phyloP scores from a whole-genome alignment of 2,329 filamentous ascomycete species.

The Alternaria metachromatica region DNA sequence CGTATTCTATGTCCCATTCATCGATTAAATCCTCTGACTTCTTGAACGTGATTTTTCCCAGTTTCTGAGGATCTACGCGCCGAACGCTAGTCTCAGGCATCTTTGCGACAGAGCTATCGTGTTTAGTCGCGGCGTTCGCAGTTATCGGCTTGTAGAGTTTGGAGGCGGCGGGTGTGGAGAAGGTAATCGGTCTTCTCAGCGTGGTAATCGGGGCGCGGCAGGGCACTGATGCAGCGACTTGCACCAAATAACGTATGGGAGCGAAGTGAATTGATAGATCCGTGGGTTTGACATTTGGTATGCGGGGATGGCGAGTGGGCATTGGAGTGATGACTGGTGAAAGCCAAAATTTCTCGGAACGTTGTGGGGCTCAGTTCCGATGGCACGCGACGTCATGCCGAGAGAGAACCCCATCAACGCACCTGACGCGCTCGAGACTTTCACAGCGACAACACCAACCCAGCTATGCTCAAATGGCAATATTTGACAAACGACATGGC shows the following conservation, averaged over 20 bases:
- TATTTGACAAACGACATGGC: too few relatives aligned
- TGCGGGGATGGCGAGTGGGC: conserved; percentile 36
- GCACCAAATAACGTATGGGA: conserved; percentile 35
- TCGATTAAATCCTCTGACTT: conserved; percentile 44
- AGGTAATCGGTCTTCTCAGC: conserved; percentile 27
- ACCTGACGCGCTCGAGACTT: background rate
- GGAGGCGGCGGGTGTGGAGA: background rate
- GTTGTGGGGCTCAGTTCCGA: conserved; percentile 24
- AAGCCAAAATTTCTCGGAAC: conserved; percentile 36
- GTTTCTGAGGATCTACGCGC: conserved; percentile 49
- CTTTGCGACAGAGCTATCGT: conserved; percentile 6
- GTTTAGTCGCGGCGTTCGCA: background rate
- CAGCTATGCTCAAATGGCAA: background rate
- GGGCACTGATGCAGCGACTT: conserved; percentile 27
- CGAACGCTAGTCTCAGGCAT: conserved; percentile 47
- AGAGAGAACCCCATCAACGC: background rate
- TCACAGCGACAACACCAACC: background rate
- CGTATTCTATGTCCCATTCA: conserved; percentile 44
- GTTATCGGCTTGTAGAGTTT: background rate
- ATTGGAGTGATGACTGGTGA: conserved; percentile 40
- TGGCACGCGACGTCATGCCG: conserved; percentile 30
- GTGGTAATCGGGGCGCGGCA: conserved; percentile 22
- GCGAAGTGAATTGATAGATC: conserved; percentile 11
- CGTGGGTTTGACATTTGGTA: conserved; percentile 45
- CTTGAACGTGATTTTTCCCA: conserved; percentile 47